Conservation (phyloP, 495 filamentous ascomycete genomes). For the Staphylotrichum tortipilum region DNA sequence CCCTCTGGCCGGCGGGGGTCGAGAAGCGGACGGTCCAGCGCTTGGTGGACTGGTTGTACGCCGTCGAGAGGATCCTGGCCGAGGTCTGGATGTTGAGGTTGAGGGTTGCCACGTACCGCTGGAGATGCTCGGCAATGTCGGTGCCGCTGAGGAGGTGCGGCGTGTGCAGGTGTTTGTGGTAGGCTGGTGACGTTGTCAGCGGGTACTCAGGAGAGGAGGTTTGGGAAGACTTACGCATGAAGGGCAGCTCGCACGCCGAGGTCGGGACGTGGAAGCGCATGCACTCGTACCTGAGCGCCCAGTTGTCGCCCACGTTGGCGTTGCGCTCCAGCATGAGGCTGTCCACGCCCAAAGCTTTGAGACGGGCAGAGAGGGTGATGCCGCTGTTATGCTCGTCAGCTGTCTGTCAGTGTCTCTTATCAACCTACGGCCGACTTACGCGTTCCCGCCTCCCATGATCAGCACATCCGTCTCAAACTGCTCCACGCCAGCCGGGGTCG, state of each 20-base stretch:
- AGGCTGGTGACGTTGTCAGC: conserved; percentile 5
- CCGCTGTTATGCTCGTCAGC: conserved; percentile 6
- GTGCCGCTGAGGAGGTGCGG: conserved; percentile 13
- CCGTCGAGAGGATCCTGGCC: conserved; percentile 18
- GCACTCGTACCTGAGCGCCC: conserved; percentile 27
- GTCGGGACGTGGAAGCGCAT: conserved; percentile 27
- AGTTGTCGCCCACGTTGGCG: conserved; percentile 27
- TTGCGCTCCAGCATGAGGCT: conserved; percentile 27
- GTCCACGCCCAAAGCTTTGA: conserved; percentile 29
- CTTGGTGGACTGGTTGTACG: conserved; percentile 12
- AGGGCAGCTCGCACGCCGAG: conserved; percentile 20
- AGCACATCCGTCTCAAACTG: conserved; percentile 25
- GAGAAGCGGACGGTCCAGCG: conserved; percentile 14
- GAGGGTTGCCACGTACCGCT: conserved; percentile 14
- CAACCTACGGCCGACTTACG: too few species aligned
- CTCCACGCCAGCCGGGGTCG: conserved; percentile 9
- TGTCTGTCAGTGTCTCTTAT: not conserved
- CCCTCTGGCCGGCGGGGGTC: conserved; percentile 7
- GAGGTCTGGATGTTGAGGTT: conserved; percentile 24
- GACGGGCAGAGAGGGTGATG: conserved; percentile 20
- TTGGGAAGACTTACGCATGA: conserved; percentile 20
- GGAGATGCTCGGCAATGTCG: conserved; percentile 24
- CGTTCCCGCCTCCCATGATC: conserved; percentile 28
- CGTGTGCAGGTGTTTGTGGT: conserved; percentile 6
- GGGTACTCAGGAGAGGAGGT: too few species aligned